Evolutionary conservation across 208 protist species (phyloP), one percentile per base, ranked within the genome.

Genomic region (Zelonia costaricensis): DNA sequence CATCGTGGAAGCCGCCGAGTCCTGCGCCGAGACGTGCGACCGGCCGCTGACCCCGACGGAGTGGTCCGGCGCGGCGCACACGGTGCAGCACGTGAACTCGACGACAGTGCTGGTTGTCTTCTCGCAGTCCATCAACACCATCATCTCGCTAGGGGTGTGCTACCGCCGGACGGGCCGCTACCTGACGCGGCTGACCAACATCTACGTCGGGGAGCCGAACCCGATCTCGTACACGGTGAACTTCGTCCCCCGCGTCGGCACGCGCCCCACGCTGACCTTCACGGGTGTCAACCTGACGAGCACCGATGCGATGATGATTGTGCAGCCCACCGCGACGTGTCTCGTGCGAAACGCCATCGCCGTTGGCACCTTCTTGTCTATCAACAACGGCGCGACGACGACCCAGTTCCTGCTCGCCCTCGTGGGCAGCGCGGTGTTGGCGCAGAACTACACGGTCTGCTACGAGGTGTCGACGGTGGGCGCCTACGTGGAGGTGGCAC

Each of bases 171-270:
- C 42, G 13, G 72, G 71, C 13, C 55, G 57, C 36, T 71, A 80
- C 35, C 62, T 96, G 25, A 84, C 81, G 10, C 73, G 64, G 23
- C 58, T 96, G 20, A 71, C 72, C 9, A 64, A 69, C 30, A 67
- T 91, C 46, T 49, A 68, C 62, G 62, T 96, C 9, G 78, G 76
- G 2, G 62, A 81, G 25, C 69, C 73, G 23, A 94, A 96, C 57
- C 91, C 91, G 35, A 56, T 58, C 51, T 74, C 65, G 10, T 96
- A 92, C 71, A 70, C 64, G 15, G 69, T 76, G 23, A 82, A 71
- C 70, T 94, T 94, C 54, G 76, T 77, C 2, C 85, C 91, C 7
- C 87, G 85, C 38, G 62, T 94, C 0, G 86, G 91, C 27, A 96
- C 91, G 27, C 80, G 75, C 6, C 87, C 91, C 33, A 75, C 65